Evolutionary conservation across 1,139 yeast species (phyloP).

Genomic region (Blastobotrys illinoisensis): DNA sequence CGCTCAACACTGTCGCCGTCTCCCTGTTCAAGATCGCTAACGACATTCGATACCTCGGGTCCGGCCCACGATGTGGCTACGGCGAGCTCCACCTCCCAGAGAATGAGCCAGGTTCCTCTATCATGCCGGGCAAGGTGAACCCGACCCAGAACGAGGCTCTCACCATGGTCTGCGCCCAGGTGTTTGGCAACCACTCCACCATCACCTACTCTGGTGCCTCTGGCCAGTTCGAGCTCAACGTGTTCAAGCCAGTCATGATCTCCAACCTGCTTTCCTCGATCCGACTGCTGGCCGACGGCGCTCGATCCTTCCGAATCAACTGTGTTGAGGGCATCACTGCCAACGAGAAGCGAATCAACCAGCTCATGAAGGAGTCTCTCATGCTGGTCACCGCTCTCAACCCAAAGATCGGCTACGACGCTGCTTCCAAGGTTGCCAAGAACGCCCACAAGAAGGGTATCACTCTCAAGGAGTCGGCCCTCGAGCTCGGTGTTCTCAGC

Average conservation of each 20-base stretch:
- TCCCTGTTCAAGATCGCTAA: slow-evolving; percentile 94
- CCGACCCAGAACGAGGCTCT: slow-evolving; percentile 99
- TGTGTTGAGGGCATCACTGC: slow-evolving; percentile 95
- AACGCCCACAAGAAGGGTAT: slow-evolving; percentile 97
- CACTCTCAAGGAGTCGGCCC: slow-evolving; percentile 89
- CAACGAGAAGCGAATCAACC: slow-evolving; percentile 78
- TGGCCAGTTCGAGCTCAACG: slow-evolving; percentile 97
- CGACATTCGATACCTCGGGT: slow-evolving; percentile 95
- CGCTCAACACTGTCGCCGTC: slow-evolving; percentile 88
- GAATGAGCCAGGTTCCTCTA: slow-evolving; percentile 98
- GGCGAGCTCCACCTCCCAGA: slow-evolving; percentile 94
- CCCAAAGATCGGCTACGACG: slow-evolving; percentile 97
- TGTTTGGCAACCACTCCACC: slow-evolving; percentile 91
- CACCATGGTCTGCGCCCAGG: slow-evolving; percentile 97
- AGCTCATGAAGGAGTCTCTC: slow-evolving; percentile 85
- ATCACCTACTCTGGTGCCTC: slow-evolving; percentile 97
- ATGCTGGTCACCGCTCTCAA: slow-evolving; percentile 98
- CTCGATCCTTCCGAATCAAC: slow-evolving; percentile 81
- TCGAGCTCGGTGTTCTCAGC: slow-evolving; percentile 79
- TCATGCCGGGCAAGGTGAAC: slow-evolving; percentile 99
- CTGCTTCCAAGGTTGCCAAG: slow-evolving; percentile 96
- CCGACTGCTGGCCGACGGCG: slow-evolving; percentile 84
- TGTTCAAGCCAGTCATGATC: slow-evolving; percentile 94
- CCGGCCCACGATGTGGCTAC: slow-evolving; percentile 99
- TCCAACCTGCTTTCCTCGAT: slow-evolving; percentile 82